Evolutionary conservation across 2,329 filamentous ascomycete genomes (phyloP), one percentile per base, ranked within the genome.

Genomic region (Curvularia sp.): DNA sequence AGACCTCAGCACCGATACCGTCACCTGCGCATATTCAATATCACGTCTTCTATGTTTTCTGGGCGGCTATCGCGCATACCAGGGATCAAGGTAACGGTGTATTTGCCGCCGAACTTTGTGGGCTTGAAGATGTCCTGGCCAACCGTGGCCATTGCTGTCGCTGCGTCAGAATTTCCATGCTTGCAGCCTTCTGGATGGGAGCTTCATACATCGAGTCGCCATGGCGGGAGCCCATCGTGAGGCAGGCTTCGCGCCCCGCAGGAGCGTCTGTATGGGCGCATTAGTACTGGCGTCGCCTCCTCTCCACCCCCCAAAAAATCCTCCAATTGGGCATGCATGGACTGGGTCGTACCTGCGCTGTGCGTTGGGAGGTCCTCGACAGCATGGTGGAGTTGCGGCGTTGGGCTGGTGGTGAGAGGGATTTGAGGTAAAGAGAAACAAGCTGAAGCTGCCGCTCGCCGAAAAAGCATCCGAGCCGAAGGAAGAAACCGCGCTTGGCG

Each of bases 21-120:
- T 99, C 95, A 83, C 87, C 87, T 88, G 67, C 63, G 52, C 53
- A 62, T 27, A 63, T 61, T 70, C 67, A 57, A 71, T 64, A 66
- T 61, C 56, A 50, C 49, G 46, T 43, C 60, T 19, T 30, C 32
- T 28, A 45, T 50, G 51, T 34, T 45, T 45, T 50, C 19, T 28
- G 50, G 47, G 60, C 50, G 60, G 61, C 62, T 66, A 65, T 68
- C 63, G 64, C 63, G 57, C 80, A 71, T 84, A 87, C 94, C 95
- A 80, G 95, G 95, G 79, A 99, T 98, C 76, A 99, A 86, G 66
- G 94, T 97, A 73, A 97, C 94, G 36, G 95, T 99, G 87, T 98
- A 99, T 85, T 98, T 99, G 83, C 94, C 92, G 80, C 95, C 95
- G 80, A 93, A 98, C 86, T 98, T 95, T 83, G 94, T 93, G 72